A percentile compares a stretch with the other conserved stretches of the same genome.
These are phyloP conservation scores for Pseudogymnoascus sp. DNA, from an alignment of 2,329 filamentous ascomycete genomes.

Conservation along the genomic window DNA sequence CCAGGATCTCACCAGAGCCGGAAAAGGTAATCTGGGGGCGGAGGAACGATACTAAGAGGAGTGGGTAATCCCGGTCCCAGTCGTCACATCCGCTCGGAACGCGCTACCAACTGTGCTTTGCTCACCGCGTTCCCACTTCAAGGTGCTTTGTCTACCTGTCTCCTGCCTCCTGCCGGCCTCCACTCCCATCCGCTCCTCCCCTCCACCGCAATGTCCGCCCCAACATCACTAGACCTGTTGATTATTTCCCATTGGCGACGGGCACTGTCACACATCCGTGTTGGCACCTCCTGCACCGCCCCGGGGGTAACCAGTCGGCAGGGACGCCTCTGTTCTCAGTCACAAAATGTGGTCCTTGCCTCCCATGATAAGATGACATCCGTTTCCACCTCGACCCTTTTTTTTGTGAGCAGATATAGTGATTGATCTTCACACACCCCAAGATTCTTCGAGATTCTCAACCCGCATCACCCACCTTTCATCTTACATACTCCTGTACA, in stretches of 20 bases:
- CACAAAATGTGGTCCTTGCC: background rate
- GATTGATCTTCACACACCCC: slow-evolving; percentile 1
- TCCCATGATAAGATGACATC: slow-evolving; percentile 5
- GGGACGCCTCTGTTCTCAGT: background rate
- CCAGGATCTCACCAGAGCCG: slow-evolving; percentile 6
- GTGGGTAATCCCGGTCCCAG: slow-evolving; percentile 1
- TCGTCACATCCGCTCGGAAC: background rate
- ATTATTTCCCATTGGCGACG: slow-evolving; percentile 7
- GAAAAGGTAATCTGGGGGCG: slow-evolving; percentile 7
- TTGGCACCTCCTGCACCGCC: background rate
- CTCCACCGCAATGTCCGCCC: slow-evolving; percentile 7
- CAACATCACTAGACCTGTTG: slow-evolving; percentile 4
- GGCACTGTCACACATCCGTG: slow-evolving; percentile 5
- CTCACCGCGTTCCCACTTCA: background rate
- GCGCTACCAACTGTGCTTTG: background rate
- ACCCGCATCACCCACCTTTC: background rate
- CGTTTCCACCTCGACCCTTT: slow-evolving; percentile 6
- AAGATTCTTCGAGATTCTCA: background rate
- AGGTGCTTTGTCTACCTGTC: background rate
- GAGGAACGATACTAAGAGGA: slow-evolving; percentile 7
- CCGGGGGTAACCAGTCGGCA: slow-evolving; percentile 1
- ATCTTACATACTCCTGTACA: background rate
- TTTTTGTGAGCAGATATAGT: background rate
- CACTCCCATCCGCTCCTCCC: slow-evolving; percentile 2
- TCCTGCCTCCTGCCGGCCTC: slow-evolving; percentile 4